phyloP scores from a whole-genome alignment of 495 filamentous ascomycete genomes.

The Penicillium malachiteum region DNA sequence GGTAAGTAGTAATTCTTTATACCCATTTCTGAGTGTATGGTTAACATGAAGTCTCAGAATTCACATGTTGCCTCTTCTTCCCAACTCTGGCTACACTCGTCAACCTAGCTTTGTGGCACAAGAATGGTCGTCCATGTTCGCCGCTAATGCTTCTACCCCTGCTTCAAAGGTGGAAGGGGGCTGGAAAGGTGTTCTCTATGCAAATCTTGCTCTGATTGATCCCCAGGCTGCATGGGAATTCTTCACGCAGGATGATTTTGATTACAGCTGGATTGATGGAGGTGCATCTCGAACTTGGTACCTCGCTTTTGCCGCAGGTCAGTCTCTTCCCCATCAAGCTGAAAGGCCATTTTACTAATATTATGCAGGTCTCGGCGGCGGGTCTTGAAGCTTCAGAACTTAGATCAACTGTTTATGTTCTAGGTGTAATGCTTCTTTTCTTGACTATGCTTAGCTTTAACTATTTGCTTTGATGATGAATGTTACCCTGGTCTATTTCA shows the following conservation, averaged over 20 bases:
- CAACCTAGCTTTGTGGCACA: constrained; percentile 67
- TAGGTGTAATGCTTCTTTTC: background rate
- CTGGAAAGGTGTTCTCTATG: constrained; percentile 84
- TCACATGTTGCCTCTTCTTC: constrained; percentile 90
- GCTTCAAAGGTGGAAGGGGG: constrained; percentile 64
- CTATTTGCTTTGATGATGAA: background rate
- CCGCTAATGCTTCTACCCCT: constrained; percentile 40
- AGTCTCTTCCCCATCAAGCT: constrained; percentile 16
- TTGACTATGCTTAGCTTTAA: background rate
- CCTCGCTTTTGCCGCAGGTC: constrained; percentile 72
- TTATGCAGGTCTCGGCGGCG: background rate
- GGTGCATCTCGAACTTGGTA: constrained; percentile 90
- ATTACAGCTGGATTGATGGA: constrained; percentile 75
- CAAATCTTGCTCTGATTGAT: constrained; percentile 77
- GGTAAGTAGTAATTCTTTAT: constrained; percentile 30
- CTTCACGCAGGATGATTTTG: constrained; percentile 66
- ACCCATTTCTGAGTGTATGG: background rate
- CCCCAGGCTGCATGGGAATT: constrained; percentile 69
- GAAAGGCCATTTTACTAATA: background rate
- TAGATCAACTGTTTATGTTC: background rate
- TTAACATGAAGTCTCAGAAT: constrained; percentile 51
- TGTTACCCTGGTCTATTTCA: background rate
- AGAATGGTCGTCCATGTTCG: constrained; percentile 84
- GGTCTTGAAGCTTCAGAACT: background rate
- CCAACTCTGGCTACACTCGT: constrained; percentile 67